These are phyloP conservation scores for Trypanosoma rangeli DNA, from an alignment of 208 protist genomes.

Conservation along the genomic window DNA sequence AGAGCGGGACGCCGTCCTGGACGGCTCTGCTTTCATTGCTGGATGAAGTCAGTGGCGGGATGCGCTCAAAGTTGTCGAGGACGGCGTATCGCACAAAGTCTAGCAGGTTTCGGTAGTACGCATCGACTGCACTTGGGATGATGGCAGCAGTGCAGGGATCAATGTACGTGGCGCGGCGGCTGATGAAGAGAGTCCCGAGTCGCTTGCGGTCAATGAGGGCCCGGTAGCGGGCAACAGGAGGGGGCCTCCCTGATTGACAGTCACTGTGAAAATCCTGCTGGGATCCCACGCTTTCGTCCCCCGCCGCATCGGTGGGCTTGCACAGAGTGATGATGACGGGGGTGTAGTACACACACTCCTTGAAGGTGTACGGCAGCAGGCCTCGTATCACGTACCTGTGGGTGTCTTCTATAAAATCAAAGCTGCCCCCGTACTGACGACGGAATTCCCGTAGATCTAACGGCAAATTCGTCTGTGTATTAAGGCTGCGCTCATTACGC, in stretches of 20 bases:
- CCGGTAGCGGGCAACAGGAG: slow-evolving; percentile 39
- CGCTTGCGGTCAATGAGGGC: slow-evolving; percentile 48
- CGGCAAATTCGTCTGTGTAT: background rate
- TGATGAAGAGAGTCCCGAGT: slow-evolving; percentile 51
- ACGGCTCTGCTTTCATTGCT: background rate
- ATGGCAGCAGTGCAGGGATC: slow-evolving; percentile 65
- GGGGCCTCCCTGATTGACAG: background rate
- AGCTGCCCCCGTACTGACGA: slow-evolving; percentile 51
- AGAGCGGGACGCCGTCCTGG: slow-evolving; percentile 14
- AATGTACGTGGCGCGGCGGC: slow-evolving; percentile 66
- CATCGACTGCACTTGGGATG: slow-evolving; percentile 47
- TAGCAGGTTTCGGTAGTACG: slow-evolving; percentile 18
- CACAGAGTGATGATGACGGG: slow-evolving; percentile 67
- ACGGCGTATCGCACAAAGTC: slow-evolving; percentile 53
- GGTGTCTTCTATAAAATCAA: slow-evolving; percentile 50
- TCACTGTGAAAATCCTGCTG: background rate
- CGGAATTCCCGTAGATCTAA: slow-evolving; percentile 61
- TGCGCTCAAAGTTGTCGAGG: slow-evolving; percentile 52
- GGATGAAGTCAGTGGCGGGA: slow-evolving; percentile 46
- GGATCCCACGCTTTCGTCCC: background rate
- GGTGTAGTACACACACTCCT: slow-evolving; percentile 63
- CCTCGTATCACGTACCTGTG: slow-evolving; percentile 58
- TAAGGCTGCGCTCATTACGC: slow-evolving; percentile 13
- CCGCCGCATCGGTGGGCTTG: background rate
- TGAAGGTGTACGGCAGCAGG: slow-evolving; percentile 69